Base-by-base conservation (phyloP, 352 stramenopile species). In the Pythium coloratum region DNA sequence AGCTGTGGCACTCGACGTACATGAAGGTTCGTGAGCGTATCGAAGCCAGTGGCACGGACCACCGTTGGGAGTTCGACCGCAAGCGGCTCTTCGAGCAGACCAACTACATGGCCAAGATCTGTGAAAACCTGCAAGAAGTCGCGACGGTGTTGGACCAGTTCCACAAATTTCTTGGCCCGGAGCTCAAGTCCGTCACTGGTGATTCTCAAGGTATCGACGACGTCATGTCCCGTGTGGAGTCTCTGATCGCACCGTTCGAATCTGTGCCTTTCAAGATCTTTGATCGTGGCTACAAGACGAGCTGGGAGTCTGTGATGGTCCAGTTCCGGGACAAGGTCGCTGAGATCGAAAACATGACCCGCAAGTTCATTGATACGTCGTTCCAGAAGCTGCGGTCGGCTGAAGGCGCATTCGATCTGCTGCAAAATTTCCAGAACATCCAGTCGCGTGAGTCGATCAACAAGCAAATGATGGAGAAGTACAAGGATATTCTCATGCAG, bases 401-500 rank as follows among this genome's bases (percentile, higher is more conserved):
- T 0, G 95, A 98, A 73, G 95, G 90, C 14, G 96, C 96, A 3
- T 99, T 98, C 55, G 95, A 99, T 71, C 77, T 99, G 51, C 84
- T 99, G n/a, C 88, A 98, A 63, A 99, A 99, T 64, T 98, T 99
- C 70, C 91, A 98, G 62, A 97, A 98, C 50, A 98, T 99, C 57
- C 88, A 98, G 69, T 95, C 90, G 6, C 90, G 95, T 38, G 92
- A 98, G 56, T 96, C 87, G 13, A 99, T 99, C 68, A 97, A 98
- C 81, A 96, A 97, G 66, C 91, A 98, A 57, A 98, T 99, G 88
- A 97, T 98, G 86, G 90, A 97, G 55, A 97, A 98, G 62, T 98
- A 98, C 78, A 97, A 98, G 63, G 93, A 98, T 56, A 98, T 99
- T 30, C 70, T 99, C 36, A 88, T 96, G 80, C 94, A 98, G 79